Evolutionary conservation across 371 early-diverging fungal genomes (phyloP).

Genomic region (Mucor sp.): DNA sequence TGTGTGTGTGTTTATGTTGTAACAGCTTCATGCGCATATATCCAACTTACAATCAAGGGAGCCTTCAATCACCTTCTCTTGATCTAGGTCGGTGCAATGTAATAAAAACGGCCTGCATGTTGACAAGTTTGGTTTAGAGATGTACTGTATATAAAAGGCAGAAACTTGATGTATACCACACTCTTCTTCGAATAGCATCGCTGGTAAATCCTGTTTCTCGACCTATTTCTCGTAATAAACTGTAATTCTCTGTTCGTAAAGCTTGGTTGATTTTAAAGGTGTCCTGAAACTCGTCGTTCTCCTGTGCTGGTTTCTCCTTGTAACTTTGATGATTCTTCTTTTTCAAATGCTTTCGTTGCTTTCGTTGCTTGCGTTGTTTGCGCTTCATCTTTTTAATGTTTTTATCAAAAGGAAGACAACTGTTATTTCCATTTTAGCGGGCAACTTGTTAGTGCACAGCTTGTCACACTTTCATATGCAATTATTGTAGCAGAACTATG

Average conservation of each 20-base stretch:
- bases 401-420: background rate
- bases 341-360: slow-evolving; percentile 14
- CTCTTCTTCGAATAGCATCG: slow-evolving; percentile 34
- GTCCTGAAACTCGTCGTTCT: slow-evolving; percentile 39
- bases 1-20: background rate
- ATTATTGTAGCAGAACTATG: too few species aligned
- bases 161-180: slow-evolving; percentile 43
- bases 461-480: background rate
- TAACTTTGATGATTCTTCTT: slow-evolving; percentile 9
- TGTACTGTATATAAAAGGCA: background rate
- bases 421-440: background rate
- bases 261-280: slow-evolving; percentile 58
- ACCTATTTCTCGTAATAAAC: slow-evolving; percentile 49
- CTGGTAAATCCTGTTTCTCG: slow-evolving; percentile 32
- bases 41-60: slow-evolving; percentile 9
- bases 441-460: background rate
- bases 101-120: slow-evolving; percentile 52
- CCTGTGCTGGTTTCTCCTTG: slow-evolving; percentile 27
- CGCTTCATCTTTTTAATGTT: slow-evolving; percentile 18
- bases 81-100: slow-evolving; percentile 23
- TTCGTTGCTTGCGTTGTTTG: slow-evolving; percentile 16
- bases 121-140: background rate
- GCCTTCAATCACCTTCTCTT: slow-evolving; percentile 7
- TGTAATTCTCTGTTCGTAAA: slow-evolving; percentile 46
- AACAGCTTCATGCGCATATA: background rate